phyloP scores from a whole-genome alignment of 2,329 filamentous ascomycete species.

The Sporothrix mexicana region DNA sequence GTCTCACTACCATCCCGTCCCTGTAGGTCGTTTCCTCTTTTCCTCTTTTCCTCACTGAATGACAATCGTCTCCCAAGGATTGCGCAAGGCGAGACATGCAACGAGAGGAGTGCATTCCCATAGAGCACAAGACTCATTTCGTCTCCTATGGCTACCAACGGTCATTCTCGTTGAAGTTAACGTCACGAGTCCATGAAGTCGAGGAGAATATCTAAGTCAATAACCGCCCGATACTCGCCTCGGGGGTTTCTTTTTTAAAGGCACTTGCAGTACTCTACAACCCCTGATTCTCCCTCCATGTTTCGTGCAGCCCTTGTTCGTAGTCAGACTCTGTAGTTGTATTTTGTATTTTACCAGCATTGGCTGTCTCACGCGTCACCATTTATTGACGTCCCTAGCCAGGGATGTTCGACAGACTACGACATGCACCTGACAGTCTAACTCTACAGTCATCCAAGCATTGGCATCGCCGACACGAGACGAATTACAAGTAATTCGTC shows the following conservation, averaged over 20 bases:
- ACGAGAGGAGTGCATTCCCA: neutral
- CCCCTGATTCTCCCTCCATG: neutral
- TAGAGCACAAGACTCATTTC: neutral
- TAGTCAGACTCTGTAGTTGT: neutral
- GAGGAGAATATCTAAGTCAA: no score
- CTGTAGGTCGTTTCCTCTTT: neutral
- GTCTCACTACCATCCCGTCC: neutral
- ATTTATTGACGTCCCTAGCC: neutral
- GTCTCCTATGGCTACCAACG: slow-evolving; percentile 21
- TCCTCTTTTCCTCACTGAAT: neutral
- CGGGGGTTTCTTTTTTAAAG: neutral
- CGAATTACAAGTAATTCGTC: no score
- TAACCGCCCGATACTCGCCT: neutral
- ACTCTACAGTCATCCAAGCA: no score
- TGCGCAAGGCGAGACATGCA: slow-evolving; percentile 15
- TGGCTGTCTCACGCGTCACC: neutral
- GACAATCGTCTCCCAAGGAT: neutral
- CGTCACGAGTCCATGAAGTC: no score
- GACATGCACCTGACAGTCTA: no score
- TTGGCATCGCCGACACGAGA: no score
- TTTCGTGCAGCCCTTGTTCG: neutral
- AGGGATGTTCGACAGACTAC: neutral
- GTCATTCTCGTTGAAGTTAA: neutral
- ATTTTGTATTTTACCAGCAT: neutral
- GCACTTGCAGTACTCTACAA: neutral